Evolutionary conservation across 495 filamentous ascomycete genomes (phyloP).

Genomic region (Penicillium arizonense): DNA sequence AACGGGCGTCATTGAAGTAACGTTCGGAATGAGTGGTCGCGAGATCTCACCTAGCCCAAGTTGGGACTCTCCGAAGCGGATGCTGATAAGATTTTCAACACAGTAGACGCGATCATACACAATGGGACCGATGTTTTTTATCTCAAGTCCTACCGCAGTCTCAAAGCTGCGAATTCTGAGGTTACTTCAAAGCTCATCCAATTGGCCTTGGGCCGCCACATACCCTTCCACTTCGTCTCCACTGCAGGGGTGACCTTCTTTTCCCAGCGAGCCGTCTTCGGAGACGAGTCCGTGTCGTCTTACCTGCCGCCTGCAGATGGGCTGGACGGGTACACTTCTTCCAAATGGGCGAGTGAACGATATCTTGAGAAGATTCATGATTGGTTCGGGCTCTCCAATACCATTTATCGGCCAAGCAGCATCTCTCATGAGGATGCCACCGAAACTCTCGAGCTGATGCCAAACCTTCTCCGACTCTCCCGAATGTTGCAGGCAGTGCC

Average conservation of each 20-base stretch:
- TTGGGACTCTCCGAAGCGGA: too few species aligned
- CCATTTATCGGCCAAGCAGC: not conserved
- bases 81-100: too few species aligned
- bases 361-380: conserved; percentile 37
- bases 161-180: conserved; percentile 20
- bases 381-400: not conserved
- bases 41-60: too few species aligned
- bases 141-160: conserved; percentile 27
- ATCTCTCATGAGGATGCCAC: too few species aligned
- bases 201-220: conserved; percentile 18
- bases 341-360: conserved; percentile 41
- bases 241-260: not conserved
- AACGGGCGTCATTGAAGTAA: not conserved
- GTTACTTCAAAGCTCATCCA: conserved; percentile 4
- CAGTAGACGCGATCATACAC: too few species aligned
- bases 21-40: not conserved
- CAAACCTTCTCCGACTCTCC: too few species aligned
- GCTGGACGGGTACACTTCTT: conserved; percentile 40
- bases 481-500: too few species aligned
- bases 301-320: conserved; percentile 17
- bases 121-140: conserved; percentile 28
- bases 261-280: not conserved
- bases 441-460: too few species aligned
- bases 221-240: conserved; percentile 40
- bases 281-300: too few species aligned